Evolutionary conservation across 2,329 filamentous ascomycete species (phyloP).

Genomic region (Colletotrichum sojae): DNA sequence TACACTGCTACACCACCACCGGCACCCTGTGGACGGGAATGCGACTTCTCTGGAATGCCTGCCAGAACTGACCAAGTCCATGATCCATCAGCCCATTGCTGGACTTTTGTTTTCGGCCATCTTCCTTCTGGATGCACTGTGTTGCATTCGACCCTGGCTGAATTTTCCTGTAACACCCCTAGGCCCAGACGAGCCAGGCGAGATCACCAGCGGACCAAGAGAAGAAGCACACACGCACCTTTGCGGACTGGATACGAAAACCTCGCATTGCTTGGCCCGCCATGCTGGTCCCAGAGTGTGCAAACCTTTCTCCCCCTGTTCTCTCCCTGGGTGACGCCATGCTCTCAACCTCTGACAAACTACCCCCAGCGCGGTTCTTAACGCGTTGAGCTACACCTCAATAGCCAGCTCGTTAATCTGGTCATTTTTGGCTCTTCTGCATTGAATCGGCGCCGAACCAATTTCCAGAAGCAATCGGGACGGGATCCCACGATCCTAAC

Average conservation of each 20-base stretch:
- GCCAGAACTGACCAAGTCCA: background rate
- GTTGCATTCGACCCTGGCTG: constrained; percentile 26
- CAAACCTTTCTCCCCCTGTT: background rate
- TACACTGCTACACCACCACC: no score
- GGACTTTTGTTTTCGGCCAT: constrained; percentile 2
- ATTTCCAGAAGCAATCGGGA: constrained; percentile 14
- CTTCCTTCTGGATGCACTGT: constrained; percentile 23
- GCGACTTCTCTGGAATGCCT: constrained; percentile 20
- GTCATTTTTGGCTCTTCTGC: constrained; percentile 10
- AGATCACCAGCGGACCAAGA: background rate
- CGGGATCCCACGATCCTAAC: constrained; percentile 10
- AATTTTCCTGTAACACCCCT: constrained; percentile 33
- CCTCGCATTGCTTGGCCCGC: constrained; percentile 6
- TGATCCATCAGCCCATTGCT: background rate
- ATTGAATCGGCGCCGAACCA: constrained; percentile 25
- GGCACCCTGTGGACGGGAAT: background rate
- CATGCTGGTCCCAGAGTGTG: background rate
- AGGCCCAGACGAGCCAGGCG: constrained; percentile 9
- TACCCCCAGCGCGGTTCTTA: constrained; percentile 4
- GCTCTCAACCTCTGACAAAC: constrained; percentile 17
- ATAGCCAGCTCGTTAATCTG: constrained; percentile 19
- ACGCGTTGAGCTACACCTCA: background rate
- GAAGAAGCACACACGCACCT: background rate
- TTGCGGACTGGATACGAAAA: background rate
- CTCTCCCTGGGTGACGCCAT: constrained; percentile 14